These are phyloP conservation scores for Neopestalotiopsis sp. DNA, from an alignment of 2,329 filamentous ascomycete genomes.

Conservation along the genomic window DNA sequence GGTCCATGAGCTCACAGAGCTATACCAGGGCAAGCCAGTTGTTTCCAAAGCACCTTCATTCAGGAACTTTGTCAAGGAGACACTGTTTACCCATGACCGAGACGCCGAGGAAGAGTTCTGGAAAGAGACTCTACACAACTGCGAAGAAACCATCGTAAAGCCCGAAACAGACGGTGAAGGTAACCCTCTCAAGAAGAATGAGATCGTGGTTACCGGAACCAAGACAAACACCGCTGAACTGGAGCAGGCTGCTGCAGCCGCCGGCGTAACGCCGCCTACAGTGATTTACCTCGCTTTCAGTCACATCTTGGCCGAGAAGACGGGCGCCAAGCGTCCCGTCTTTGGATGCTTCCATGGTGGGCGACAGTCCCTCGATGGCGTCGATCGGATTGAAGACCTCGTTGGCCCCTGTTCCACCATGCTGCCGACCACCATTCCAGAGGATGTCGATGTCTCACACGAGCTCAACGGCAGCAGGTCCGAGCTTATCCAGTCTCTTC, in stretches of 20 bases:
- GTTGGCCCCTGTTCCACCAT: conserved; percentile 23
- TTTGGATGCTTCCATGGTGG: conserved; percentile 22
- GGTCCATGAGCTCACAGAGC: conserved; percentile 34
- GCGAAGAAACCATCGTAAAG: conserved; percentile 18
- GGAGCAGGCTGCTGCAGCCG: conserved; percentile 13
- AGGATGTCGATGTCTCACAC: conserved; percentile 12
- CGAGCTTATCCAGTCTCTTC: conserved; percentile 12
- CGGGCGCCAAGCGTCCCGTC: conserved; percentile 19
- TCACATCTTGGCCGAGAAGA: conserved; percentile 17
- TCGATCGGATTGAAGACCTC: conserved; percentile 18
- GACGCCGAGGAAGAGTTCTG: conserved; percentile 16
- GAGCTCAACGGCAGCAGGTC: conserved; percentile 16
- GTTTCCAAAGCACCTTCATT: conserved; percentile 17
- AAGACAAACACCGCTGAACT: conserved; percentile 2
- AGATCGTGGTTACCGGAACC: conserved; percentile 15
- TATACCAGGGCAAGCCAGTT: conserved; percentile 29
- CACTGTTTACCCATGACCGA: conserved; percentile 14
- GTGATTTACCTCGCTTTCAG: conserved; percentile 22
- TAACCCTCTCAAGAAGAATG: conserved; percentile 16
- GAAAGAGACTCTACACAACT: conserved; percentile 11
- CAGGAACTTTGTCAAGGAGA: conserved; percentile 19
- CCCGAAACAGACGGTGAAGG: conserved; percentile 14
- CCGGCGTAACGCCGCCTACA: conserved; percentile 17
- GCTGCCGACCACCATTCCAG: conserved; percentile 20
- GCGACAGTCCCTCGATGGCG: conserved; percentile 13